phyloP scores from a whole-genome alignment of 331 rosid genomes.

The Ulmus americana region DNA sequence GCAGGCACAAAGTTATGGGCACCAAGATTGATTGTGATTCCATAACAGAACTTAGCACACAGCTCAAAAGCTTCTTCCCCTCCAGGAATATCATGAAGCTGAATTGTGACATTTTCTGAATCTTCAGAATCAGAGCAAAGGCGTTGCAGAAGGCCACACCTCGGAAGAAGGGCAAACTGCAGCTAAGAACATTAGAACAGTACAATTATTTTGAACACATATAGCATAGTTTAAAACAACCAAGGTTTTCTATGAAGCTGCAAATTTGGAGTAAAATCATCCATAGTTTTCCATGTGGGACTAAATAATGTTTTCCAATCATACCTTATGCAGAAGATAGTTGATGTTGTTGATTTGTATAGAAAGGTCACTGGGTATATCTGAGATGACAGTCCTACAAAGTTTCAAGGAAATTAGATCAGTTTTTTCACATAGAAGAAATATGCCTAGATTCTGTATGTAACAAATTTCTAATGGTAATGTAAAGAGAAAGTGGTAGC shows the following conservation, averaged over 20 bases:
- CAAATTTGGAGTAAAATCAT: neutral
- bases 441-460: neutral
- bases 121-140: constrained; percentile 64
- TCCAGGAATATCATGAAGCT: constrained; percentile 86
- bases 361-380: constrained; percentile 61
- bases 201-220: constrained; percentile 28
- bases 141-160: constrained; percentile 79
- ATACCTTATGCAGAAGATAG: constrained; percentile 79
- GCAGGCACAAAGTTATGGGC: constrained; percentile 78
- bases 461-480: neutral
- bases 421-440: too few species aligned
- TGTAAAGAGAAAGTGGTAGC: neutral
- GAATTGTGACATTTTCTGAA: constrained; percentile 42
- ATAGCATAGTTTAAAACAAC: neutral
- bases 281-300: neutral
- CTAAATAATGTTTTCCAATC: neutral
- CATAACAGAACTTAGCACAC: constrained; percentile 87
- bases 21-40: constrained; percentile 76
- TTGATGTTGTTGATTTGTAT: constrained; percentile 58
- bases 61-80: constrained; percentile 88
- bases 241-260: neutral
- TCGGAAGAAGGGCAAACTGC: constrained; percentile 80
- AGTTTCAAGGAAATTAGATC: neutral
- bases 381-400: constrained; percentile 73
- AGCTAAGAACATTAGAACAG: constrained; percentile 34